Percentiles rank a stretch among this genome's conserved stretches.
Conservation (phyloP, 2,329 filamentous ascomycete genomes). For the Tolypocladium inflatum region DNA sequence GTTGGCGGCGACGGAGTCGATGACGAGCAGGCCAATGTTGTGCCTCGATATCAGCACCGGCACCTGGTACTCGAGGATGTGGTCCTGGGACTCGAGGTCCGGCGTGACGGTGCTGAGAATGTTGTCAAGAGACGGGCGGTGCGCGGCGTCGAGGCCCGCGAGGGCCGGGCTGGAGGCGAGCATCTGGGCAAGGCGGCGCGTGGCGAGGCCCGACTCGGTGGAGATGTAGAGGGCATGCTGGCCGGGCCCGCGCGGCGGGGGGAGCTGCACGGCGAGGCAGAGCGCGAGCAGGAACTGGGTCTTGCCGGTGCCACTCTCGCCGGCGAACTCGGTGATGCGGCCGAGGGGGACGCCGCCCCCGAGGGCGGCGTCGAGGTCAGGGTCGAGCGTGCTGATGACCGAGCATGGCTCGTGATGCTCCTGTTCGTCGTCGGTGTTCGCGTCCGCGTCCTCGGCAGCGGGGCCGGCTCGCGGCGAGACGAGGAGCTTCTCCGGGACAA, state of each 20-base stretch:
- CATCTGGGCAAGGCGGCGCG: slow-evolving; percentile 71
- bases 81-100: slow-evolving; percentile 89
- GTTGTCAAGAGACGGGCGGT: slow-evolving; percentile 56
- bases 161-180: slow-evolving; percentile 58
- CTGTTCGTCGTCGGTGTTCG: neutral
- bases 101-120: slow-evolving; percentile 76
- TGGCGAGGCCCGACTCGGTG: slow-evolving; percentile 80
- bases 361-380: slow-evolving; percentile 57
- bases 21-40: slow-evolving; percentile 68
- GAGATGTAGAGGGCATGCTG: slow-evolving; percentile 85
- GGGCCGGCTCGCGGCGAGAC: neutral
- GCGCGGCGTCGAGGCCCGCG: slow-evolving; percentile 15
- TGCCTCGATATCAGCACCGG: slow-evolving; percentile 72
- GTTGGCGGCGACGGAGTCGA: slow-evolving; percentile 92
- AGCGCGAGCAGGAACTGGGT: slow-evolving; percentile 86
- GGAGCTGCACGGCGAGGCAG: slow-evolving; percentile 75
- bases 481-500: slow-evolving; percentile 18
- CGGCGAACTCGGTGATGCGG: slow-evolving; percentile 79
- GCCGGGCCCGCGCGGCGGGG: slow-evolving; percentile 59
- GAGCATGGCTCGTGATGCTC: neutral
- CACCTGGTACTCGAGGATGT: slow-evolving; percentile 87
- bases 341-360: slow-evolving; percentile 74
- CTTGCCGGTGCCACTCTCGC: slow-evolving; percentile 91
- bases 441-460: neutral
- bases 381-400: slow-evolving; percentile 73